Conservation (phyloP, 2,329 filamentous ascomycete species). For the Microthyrium microscopicum region DNA sequence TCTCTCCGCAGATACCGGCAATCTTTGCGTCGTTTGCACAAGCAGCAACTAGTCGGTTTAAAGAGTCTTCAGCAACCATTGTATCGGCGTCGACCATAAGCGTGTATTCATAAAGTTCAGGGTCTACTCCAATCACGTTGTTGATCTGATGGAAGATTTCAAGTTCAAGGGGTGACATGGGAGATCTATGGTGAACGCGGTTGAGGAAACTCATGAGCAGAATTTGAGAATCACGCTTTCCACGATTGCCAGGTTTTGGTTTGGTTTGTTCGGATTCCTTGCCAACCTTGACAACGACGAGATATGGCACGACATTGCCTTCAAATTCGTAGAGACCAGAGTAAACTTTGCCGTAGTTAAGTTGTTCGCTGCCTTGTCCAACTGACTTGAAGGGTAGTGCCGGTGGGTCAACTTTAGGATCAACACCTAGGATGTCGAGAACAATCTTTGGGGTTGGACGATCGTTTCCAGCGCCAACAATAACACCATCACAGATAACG, state of each 20-base stretch:
- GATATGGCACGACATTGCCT: conserved; percentile 90
- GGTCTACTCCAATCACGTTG: conserved; percentile 96
- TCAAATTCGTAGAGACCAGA: conserved; percentile 95
- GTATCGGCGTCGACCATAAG: conserved; percentile 98
- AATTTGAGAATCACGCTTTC: conserved; percentile 96
- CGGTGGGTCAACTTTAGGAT: conserved; percentile 89
- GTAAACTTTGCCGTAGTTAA: conserved; percentile 98
- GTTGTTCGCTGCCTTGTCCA: conserved; percentile 72
- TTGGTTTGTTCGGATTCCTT: conserved; percentile 89
- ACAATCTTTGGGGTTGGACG: conserved; percentile 95
- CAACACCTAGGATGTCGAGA: conserved; percentile 88
- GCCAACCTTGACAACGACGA: conserved; percentile 92
- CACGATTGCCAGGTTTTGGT: conserved; percentile 89
- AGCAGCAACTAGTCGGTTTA: conserved; percentile 81
- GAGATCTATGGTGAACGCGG: conserved; percentile 80
- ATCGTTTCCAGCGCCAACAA: conserved; percentile 91
- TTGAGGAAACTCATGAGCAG: conserved; percentile 95
- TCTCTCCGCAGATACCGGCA: conserved; percentile 94
- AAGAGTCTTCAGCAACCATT: conserved; percentile 74
- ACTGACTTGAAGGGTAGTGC: conserved; percentile 89
- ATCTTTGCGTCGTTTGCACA: conserved; percentile 93
- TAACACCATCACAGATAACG: conserved; percentile 93
- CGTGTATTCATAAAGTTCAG: conserved; percentile 91
- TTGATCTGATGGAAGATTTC: conserved; percentile 99
- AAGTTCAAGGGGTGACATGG: conserved; percentile 90